These are phyloP conservation scores for Candida xyloterini DNA, from an alignment of 805 yeast genomes.

Conservation along the genomic window DNA sequence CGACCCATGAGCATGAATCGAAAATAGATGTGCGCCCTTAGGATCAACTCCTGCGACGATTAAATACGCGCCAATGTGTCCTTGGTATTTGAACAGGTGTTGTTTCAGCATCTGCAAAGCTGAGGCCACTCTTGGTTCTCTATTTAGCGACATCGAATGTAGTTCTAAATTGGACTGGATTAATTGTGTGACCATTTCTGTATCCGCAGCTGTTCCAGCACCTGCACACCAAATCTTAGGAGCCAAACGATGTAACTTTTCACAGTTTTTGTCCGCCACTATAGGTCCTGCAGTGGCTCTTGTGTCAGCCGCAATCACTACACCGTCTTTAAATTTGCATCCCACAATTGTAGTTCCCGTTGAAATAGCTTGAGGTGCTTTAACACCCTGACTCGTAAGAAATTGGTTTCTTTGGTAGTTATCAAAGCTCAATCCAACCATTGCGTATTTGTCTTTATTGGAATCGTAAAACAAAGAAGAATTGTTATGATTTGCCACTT, in stretches of 20 bases:
- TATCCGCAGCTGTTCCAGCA: slow-evolving; percentile 99
- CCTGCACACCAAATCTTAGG: slow-evolving; percentile 99
- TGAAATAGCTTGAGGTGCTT: slow-evolving; percentile 85
- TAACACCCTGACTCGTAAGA: slow-evolving; percentile 64
- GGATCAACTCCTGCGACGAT: slow-evolving; percentile 99
- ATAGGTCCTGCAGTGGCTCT: slow-evolving; percentile 96
- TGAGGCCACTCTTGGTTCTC: slow-evolving; percentile 91
- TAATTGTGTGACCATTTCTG: slow-evolving; percentile 95
- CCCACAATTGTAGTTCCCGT: slow-evolving; percentile 99
- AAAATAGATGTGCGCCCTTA: slow-evolving; percentile 88
- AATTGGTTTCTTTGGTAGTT: slow-evolving; percentile 86
- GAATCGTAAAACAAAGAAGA: neutral
- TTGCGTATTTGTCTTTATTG: slow-evolving; percentile 26
- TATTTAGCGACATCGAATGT: slow-evolving; percentile 76
- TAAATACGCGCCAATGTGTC: slow-evolving; percentile 94
- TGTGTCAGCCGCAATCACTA: slow-evolving; percentile 97
- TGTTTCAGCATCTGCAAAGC: slow-evolving; percentile 92
- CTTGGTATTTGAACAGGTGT: slow-evolving; percentile 94
- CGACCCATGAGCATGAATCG: slow-evolving; percentile 97
- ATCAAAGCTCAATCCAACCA: slow-evolving; percentile 93
- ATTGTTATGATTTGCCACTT: slow-evolving; percentile 6
- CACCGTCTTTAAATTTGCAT: slow-evolving; percentile 89
- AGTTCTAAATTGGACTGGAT: slow-evolving; percentile 88
- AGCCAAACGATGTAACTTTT: slow-evolving; percentile 83
- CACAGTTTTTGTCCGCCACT: slow-evolving; percentile 98